Conservation (phyloP, 2,329 filamentous ascomycete species). For the Seiridium unicorne region DNA sequence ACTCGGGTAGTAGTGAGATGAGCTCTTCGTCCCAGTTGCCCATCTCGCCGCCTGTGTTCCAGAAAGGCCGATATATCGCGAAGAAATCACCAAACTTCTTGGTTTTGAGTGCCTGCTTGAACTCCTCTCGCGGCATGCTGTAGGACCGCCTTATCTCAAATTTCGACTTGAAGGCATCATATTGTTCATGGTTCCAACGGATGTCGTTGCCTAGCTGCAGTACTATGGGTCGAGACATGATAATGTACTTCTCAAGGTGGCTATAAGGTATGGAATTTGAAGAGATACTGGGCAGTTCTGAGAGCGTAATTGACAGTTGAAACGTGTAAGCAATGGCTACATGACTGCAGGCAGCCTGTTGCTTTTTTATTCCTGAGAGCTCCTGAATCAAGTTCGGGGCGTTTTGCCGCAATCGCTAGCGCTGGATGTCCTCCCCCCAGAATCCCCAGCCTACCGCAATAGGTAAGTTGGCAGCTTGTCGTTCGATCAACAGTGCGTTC, state of each 20-base stretch:
- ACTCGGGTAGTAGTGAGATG: constrained; percentile 5
- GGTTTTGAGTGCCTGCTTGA: constrained; percentile 12
- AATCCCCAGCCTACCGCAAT: not conserved
- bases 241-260: not conserved
- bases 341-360: not conserved
- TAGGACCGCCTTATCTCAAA: constrained; percentile 16
- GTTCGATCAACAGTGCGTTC: not conserved
- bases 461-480: not conserved
- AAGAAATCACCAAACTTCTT: constrained; percentile 10
- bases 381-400: not conserved
- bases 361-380: not conserved
- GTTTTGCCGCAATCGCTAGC: not conserved
- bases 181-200: constrained; percentile 17
- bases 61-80: constrained; percentile 7
- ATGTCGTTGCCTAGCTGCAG: constrained; percentile 17
- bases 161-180: constrained; percentile 11
- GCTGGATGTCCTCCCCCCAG: not conserved
- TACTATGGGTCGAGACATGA: constrained; percentile 13
- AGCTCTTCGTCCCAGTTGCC: constrained; percentile 9
- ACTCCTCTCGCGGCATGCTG: constrained; percentile 15
- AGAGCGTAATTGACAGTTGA: not conserved
- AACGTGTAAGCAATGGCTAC: not conserved
- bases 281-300: not conserved
- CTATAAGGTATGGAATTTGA: not conserved
- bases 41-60: constrained; percentile 9